These are phyloP conservation scores for Lactarius quietus DNA, from an alignment of 768 basidiomycete genomes.

Conservation along the genomic window DNA sequence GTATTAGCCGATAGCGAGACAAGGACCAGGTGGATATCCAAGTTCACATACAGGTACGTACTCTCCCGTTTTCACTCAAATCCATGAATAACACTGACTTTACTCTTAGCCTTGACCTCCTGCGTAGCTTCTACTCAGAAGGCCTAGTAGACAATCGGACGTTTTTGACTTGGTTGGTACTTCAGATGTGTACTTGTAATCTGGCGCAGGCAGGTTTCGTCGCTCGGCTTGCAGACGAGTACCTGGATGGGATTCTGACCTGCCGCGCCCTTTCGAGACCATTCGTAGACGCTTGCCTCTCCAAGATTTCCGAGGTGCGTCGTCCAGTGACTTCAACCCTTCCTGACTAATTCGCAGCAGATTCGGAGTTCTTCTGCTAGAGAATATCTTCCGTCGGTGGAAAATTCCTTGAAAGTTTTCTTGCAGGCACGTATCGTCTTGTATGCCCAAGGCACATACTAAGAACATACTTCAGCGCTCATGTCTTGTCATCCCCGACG, in stretches of 20 bases:
- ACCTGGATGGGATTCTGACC: constrained; percentile 62
- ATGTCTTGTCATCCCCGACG: constrained; percentile 68
- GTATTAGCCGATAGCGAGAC: constrained; percentile 68
- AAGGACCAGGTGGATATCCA: constrained; percentile 72
- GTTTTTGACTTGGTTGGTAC: constrained; percentile 75
- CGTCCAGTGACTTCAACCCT: background rate
- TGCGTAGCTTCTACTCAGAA: constrained; percentile 76
- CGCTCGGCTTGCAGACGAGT: constrained; percentile 73
- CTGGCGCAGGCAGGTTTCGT: constrained; percentile 80
- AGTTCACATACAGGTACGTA: constrained; percentile 70
- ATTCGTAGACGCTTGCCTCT: constrained; percentile 67
- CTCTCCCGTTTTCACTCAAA: background rate
- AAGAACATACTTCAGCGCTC: constrained; percentile 44
- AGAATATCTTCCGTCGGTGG: constrained; percentile 52
- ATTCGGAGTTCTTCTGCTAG: constrained; percentile 52
- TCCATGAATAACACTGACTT: background rate
- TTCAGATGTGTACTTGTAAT: constrained; percentile 73
- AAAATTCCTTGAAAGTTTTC: constrained; percentile 50
- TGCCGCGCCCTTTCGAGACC: constrained; percentile 67
- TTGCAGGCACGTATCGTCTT: constrained; percentile 49
- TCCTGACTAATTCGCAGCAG: constrained; percentile 34
- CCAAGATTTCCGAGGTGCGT: constrained; percentile 61
- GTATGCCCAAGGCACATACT: background rate
- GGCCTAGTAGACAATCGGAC: constrained; percentile 76
- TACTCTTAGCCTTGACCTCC: constrained; percentile 53